These are phyloP conservation scores for Chaetomiaceae sp. DNA, from an alignment of 2,329 filamentous ascomycete genomes.

Conservation along the genomic window DNA sequence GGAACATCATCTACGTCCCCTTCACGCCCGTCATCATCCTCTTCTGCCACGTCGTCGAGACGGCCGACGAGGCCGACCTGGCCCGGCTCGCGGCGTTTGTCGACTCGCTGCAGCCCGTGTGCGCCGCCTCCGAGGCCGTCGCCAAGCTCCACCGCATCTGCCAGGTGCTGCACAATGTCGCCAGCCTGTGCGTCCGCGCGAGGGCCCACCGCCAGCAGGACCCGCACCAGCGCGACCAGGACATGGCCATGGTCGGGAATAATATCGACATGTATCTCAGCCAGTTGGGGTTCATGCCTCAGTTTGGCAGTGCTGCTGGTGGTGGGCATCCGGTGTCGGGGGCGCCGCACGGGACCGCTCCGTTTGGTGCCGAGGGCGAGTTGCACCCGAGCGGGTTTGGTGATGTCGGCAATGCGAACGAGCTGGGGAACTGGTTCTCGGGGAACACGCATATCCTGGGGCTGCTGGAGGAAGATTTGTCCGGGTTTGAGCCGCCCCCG, in stretches of 20 bases:
- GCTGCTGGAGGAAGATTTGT: constrained; percentile 57
- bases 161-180: constrained; percentile 56
- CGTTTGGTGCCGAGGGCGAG: neutral
- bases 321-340: neutral
- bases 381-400: constrained; percentile 7
- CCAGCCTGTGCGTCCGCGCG: constrained; percentile 57
- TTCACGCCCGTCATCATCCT: constrained; percentile 57
- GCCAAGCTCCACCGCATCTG: constrained; percentile 59
- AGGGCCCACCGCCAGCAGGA: constrained; percentile 43
- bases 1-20: constrained; percentile 52
- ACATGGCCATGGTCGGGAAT: constrained; percentile 47
- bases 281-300: constrained; percentile 57
- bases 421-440: constrained; percentile 62
- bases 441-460: constrained; percentile 62
- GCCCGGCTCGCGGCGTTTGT: constrained; percentile 52
- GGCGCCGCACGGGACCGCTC: no score
- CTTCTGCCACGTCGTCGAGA: constrained; percentile 55
- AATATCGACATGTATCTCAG: constrained; percentile 62
- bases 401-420: constrained; percentile 30
- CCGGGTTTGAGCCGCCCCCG: constrained; percentile 37
- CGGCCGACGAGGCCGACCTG: constrained; percentile 49
- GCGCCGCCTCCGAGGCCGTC: constrained; percentile 52
- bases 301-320: constrained; percentile 28
- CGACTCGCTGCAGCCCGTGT: constrained; percentile 47
- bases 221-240: constrained; percentile 40